Evolutionary conservation across 805 yeast species (phyloP).

Genomic region (Candida coquimbonensis): DNA sequence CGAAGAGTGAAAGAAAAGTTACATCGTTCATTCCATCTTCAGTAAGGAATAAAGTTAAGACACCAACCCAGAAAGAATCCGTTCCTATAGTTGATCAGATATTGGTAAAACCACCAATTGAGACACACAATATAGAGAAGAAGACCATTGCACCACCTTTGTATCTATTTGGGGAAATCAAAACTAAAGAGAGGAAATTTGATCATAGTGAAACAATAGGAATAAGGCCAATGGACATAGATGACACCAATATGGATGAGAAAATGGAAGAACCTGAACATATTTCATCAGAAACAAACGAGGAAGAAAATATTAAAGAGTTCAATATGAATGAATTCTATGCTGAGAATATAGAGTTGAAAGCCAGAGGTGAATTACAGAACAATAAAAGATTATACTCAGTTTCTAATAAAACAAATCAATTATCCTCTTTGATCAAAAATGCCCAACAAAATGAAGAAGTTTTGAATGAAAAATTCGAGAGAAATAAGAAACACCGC

Average conservation of each 20-base stretch:
- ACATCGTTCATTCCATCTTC: constrained; percentile 20
- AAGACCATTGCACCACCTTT: neutral
- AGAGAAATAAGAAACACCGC: constrained; percentile 16
- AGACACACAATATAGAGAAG: neutral
- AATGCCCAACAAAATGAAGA: constrained; percentile 22
- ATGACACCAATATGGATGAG: neutral
- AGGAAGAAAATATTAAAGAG: constrained; percentile 11
- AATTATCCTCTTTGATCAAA: constrained; percentile 21
- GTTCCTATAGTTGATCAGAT: neutral
- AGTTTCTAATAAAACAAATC: constrained; percentile 20
- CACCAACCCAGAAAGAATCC: neutral
- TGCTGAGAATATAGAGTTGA: constrained; percentile 16
- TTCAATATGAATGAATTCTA: constrained; percentile 19
- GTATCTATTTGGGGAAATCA: constrained; percentile 1
- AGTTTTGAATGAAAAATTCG: constrained; percentile 18
- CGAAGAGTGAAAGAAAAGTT: constrained; percentile 8
- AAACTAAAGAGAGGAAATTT: neutral
- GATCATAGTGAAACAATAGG: neutral
- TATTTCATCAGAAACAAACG: neutral
- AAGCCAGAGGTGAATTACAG: constrained; percentile 15
- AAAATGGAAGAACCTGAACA: neutral
- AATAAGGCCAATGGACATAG: constrained; percentile 4
- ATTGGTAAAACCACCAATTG: neutral
- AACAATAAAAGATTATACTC: constrained; percentile 18
- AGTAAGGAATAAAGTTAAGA: constrained; percentile 9